These are phyloP conservation scores for Tympanopsis confertula DNA, from an alignment of 2,329 filamentous ascomycete genomes.

Conservation along the genomic window DNA sequence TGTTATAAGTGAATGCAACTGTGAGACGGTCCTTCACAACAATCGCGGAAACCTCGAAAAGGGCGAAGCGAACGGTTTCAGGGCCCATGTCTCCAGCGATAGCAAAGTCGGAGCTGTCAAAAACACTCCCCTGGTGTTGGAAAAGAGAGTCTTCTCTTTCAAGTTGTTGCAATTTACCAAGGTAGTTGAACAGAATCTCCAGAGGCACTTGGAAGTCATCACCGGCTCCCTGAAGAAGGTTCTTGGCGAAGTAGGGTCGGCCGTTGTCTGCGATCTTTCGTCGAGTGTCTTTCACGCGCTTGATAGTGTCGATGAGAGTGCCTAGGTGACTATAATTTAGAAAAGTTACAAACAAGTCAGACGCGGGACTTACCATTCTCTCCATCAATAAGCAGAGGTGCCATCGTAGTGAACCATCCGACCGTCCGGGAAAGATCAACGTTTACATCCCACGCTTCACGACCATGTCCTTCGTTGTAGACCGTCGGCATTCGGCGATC, in stretches of 20 bases:
- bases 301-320: conserved; percentile 7
- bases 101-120: conserved; percentile 9
- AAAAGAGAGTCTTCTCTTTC: conserved; percentile 21
- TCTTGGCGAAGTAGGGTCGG: conserved; percentile 21
- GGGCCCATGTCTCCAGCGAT: conserved; percentile 6
- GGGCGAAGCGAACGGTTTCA: conserved; percentile 14
- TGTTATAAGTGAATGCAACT: conserved; percentile 37
- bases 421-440: conserved; percentile 25
- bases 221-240: conserved; percentile 14
- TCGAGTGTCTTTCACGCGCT: conserved; percentile 20
- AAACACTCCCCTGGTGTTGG: conserved; percentile 7
- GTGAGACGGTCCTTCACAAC: conserved; percentile 30
- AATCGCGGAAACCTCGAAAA: conserved; percentile 39
- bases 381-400: conserved; percentile 14
- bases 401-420: conserved; percentile 32
- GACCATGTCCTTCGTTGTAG: conserved; percentile 28
- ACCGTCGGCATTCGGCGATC: conserved; percentile 20
- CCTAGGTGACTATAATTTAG: conserved; percentile 11
- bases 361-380: conserved; percentile 6
- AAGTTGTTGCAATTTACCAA: conserved; percentile 30
- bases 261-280: conserved; percentile 20
- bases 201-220: conserved; percentile 19
- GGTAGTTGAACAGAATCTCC: conserved; percentile 37
- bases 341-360: conserved; percentile 10
- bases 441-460: conserved; percentile 18